Base-by-base conservation (phyloP, 371 early-diverging fungal genomes). In the Haplosporangium sp. region DNA sequence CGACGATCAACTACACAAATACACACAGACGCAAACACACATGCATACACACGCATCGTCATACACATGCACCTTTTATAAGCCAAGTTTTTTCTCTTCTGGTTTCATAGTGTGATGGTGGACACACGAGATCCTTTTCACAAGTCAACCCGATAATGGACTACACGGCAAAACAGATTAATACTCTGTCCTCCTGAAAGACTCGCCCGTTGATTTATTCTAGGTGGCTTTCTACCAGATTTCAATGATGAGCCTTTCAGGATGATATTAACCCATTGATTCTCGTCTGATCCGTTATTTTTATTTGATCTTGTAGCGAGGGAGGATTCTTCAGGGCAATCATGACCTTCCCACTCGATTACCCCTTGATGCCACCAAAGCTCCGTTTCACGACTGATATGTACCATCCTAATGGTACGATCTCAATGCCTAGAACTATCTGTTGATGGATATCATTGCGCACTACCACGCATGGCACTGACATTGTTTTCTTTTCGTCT, bases 311-410 rank as follows among this genome's bases (percentile, higher is more conserved):
- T 64, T 81, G 71, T 69, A 85, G 85, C 65, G 98, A 98, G 73
- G 95, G 94, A 54, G 98, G 97, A 5, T 94, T 97, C 82, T 96
- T 95, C 86, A 94, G 89, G 79, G 96, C 95, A 12, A 85, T 82
- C 41, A 85, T 96, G 81, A 81, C 88, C 3, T 98, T 98, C 83
- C 97, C 97, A 5, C 69, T 84, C 75, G 86, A 89, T 36, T 98
- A 96, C 77, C 90, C 90, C 18, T 69, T 92, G 60, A 86, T 89
- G 84, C 97, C 97, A 50, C 98, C 98, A 29, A 89, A 86, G 64
- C 89, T 97, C 85, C 84, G 68, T 63, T 98, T 98, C 83, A 80
- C 86, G 7, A 87, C 88, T 38, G 88, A 93, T 48, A 93, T 98
- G 87, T 96, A 85, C 85, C 93, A 93, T 71, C 93, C 93, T 21